These are phyloP conservation scores for Allomyces javanicus DNA, from an alignment of 192 early-diverging fungal species.

Conservation along the genomic window DNA sequence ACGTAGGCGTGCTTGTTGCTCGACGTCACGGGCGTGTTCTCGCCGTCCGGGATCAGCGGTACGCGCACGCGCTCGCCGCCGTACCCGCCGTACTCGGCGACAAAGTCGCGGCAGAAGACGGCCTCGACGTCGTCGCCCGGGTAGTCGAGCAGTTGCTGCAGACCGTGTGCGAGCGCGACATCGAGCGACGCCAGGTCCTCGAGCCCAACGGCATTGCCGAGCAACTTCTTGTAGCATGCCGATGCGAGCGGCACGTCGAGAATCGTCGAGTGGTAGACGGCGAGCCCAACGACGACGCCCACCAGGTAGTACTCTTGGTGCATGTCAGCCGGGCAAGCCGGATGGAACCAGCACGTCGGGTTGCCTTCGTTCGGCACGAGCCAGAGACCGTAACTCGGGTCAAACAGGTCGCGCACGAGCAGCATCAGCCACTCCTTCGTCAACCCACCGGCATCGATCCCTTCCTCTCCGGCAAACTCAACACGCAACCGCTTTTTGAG, in stretches of 20 bases:
- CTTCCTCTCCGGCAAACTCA: constrained; percentile 81
- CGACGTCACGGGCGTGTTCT: constrained; percentile 38
- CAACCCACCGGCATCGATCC: constrained; percentile 82
- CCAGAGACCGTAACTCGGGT: constrained; percentile 54
- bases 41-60: constrained; percentile 41
- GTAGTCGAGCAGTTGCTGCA: constrained; percentile 50
- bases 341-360: neutral
- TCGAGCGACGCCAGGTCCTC: constrained; percentile 59
- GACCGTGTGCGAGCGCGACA: constrained; percentile 54
- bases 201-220: constrained; percentile 37
- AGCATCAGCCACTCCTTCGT: constrained; percentile 89
- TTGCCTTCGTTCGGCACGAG: neutral
- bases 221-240: constrained; percentile 67
- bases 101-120: constrained; percentile 62
- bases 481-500: constrained; percentile 77
- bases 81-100: constrained; percentile 59
- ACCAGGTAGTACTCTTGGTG: constrained; percentile 65
- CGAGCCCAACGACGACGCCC: constrained; percentile 71
- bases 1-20: constrained; percentile 58
- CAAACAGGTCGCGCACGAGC: constrained; percentile 71
- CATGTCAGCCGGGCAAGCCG: neutral
- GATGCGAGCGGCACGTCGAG: constrained; percentile 64
- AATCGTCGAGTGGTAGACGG: constrained; percentile 82
- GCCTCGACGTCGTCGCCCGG: constrained; percentile 51
- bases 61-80: constrained; percentile 40